Percentiles rank a stretch among this genome's conserved stretches.
Conservation (phyloP, 2,329 filamentous ascomycete species). For the Trichoderma sp. region DNA sequence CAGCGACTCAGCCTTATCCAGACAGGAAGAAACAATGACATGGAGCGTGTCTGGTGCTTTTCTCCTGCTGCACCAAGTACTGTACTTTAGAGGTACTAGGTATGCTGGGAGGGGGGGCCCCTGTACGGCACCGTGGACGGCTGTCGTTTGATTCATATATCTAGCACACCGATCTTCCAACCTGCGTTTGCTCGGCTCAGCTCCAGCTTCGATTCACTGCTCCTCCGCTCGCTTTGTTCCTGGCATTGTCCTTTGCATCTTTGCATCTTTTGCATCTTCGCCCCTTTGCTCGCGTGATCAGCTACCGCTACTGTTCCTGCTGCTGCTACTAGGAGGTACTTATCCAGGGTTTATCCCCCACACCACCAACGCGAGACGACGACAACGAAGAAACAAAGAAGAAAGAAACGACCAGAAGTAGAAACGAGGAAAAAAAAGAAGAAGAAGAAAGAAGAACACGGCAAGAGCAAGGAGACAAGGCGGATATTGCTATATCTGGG, state of each 20-base stretch:
- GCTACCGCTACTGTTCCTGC: not conserved
- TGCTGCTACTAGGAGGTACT: not conserved
- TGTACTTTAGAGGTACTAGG: too few relatives aligned
- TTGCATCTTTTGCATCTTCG: not conserved
- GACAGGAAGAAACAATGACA: not conserved
- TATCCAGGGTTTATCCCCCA: not conserved
- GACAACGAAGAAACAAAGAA: not conserved
- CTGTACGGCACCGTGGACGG: not conserved
- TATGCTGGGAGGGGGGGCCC: not conserved
- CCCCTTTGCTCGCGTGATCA: constrained; percentile 10
- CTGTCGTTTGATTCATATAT: constrained; percentile 7
- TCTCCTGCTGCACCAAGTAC: too few relatives aligned
- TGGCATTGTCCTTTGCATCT: not conserved
- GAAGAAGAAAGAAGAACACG: not conserved
- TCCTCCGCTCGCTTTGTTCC: constrained; percentile 4
- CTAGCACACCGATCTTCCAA: constrained; percentile 9
- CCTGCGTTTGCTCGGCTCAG: not conserved
- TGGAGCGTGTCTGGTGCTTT: not conserved
- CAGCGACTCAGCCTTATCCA: constrained; percentile 13
- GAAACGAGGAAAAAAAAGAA: not conserved
- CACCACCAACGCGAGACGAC: not conserved
- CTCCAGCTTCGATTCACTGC: not conserved
- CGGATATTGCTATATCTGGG: not conserved
- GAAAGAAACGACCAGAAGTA: not conserved
- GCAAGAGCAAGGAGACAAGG: not conserved